Conservation (phyloP, 805 yeast species). For the Candida odintsovae region DNA sequence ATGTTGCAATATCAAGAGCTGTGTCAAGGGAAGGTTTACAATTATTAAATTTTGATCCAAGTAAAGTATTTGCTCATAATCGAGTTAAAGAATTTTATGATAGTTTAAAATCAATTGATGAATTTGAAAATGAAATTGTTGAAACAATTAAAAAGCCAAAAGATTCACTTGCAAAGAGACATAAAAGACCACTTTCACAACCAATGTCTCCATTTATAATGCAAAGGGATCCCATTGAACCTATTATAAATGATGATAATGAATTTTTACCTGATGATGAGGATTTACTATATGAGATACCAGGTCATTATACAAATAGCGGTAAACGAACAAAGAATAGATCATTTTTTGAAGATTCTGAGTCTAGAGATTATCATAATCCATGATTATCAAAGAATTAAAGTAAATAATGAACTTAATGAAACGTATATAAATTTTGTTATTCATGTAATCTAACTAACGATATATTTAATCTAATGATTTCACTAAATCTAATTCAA, state of each 20-base stretch:
- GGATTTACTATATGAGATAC: neutral
- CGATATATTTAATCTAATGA: no score
- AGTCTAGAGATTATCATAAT: neutral
- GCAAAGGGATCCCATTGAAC: neutral
- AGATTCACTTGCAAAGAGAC: neutral
- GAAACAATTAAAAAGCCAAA: neutral
- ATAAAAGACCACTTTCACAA: neutral
- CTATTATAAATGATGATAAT: neutral
- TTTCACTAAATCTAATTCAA: slow-evolving; percentile 29
- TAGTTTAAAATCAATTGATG: slow-evolving; percentile 31
- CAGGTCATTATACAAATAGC: neutral
- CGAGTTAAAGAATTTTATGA: slow-evolving; percentile 68
- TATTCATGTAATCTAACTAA: no score
- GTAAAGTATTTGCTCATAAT: slow-evolving; percentile 62
- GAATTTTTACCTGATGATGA: neutral
- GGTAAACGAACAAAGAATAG: neutral
- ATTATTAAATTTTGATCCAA: slow-evolving; percentile 62
- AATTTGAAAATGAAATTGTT: slow-evolving; percentile 12
- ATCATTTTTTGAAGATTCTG: neutral
- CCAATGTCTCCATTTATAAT: neutral
- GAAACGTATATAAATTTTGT: no score
- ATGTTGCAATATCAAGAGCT: slow-evolving; percentile 93
- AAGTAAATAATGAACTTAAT: neutral
- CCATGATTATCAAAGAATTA: neutral
- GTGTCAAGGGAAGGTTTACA: slow-evolving; percentile 78